These are phyloP conservation scores for Arthrobotrys iridis DNA, from an alignment of 2,329 filamentous ascomycete species.

Conservation along the genomic window DNA sequence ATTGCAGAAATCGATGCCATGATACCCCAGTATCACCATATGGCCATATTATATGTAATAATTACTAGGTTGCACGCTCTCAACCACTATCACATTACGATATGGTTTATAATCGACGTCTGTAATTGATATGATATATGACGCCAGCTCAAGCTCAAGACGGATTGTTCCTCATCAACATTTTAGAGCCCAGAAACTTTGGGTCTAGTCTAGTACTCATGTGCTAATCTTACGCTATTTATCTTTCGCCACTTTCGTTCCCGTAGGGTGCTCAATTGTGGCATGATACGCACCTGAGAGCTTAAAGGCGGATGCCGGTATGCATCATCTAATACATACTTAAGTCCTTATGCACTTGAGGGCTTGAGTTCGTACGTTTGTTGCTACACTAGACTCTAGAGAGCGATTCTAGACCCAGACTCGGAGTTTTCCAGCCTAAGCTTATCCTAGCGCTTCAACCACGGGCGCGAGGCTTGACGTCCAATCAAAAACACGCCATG, in stretches of 20 bases:
- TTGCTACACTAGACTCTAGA: too few relatives aligned
- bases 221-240: not conserved
- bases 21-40: too few relatives aligned
- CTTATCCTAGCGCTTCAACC: not conserved
- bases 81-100: not conserved
- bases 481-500: too few relatives aligned
- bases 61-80: not conserved
- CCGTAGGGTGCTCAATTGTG: too few relatives aligned
- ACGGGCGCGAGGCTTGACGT: too few relatives aligned
- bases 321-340: not conserved
- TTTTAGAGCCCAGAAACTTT: not conserved
- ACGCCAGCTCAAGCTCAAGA: not conserved
- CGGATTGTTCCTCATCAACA: not conserved
- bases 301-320: not conserved
- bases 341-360: not conserved
- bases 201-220: not conserved
- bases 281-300: not conserved
- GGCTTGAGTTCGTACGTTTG: too few relatives aligned
- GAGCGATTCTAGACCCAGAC: not conserved
- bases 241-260: not conserved
- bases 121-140: too few relatives aligned
- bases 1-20: too few relatives aligned
- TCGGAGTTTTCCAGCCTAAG: constrained; percentile 1
- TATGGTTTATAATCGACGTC: constrained; percentile 2
- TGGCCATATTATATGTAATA: not conserved